These are phyloP conservation scores for Porphyridium purpureum DNA, from an alignment of 23 red algal genomes.

Conservation along the genomic window DNA sequence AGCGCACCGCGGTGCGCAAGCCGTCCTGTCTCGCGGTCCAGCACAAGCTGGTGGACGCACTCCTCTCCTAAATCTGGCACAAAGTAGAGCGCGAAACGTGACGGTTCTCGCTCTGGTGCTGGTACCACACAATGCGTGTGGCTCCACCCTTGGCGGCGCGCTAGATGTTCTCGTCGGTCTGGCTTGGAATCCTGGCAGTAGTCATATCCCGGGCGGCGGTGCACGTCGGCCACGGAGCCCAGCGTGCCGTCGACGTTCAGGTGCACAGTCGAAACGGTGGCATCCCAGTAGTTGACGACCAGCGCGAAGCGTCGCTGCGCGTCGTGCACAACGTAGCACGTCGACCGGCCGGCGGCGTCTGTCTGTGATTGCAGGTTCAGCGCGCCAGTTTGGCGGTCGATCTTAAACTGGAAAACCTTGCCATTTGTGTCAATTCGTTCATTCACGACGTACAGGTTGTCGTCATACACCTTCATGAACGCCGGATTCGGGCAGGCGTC, in stretches of 20 bases:
- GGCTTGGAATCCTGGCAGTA: not conserved
- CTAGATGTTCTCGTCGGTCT: not conserved
- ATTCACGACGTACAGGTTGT: not conserved
- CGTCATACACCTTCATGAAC: not conserved
- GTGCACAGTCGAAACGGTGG: not conserved
- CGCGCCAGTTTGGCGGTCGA: not conserved
- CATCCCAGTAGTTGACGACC: constrained; percentile 1
- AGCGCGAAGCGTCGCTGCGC: not conserved
- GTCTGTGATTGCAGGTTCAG: not conserved
- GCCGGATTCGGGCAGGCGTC: constrained; percentile 1
- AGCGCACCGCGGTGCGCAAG: not conserved
- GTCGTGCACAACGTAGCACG: not conserved
- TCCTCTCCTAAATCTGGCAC: constrained; percentile 1
- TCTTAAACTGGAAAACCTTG: not conserved
- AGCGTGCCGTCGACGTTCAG: not conserved
- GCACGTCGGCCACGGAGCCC: not conserved
- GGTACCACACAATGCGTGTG: constrained; percentile 1
- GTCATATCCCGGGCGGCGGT: not conserved
- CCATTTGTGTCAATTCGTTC: not conserved
- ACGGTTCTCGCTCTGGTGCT: not conserved
- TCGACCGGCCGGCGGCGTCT: not conserved
- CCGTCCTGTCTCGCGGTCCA: not conserved
- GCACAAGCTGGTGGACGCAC: not conserved
- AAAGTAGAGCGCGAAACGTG: not conserved
- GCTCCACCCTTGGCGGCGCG: not conserved